Evolutionary conservation across 371 early-diverging fungal species (phyloP).

Genomic region (Haplosporangium sp.): DNA sequence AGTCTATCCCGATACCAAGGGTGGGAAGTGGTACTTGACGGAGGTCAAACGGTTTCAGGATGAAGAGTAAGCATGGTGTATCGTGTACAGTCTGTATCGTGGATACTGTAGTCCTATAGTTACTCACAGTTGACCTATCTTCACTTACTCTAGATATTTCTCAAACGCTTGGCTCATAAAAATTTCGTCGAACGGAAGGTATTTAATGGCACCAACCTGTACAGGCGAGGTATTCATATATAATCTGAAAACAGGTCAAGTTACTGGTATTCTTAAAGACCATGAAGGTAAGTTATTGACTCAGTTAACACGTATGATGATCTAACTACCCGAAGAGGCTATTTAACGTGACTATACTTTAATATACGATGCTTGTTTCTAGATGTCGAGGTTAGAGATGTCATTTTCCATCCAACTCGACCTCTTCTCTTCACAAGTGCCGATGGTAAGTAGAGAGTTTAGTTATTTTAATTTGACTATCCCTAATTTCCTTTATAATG

Average conservation of each 20-base stretch:
- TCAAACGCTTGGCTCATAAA: constrained; percentile 94
- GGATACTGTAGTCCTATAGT: no score
- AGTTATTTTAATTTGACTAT: no score
- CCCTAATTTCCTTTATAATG: no score
- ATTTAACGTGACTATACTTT: not conserved
- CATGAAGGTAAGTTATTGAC: constrained; percentile 72
- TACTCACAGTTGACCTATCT: no score
- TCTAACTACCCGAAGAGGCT: not conserved
- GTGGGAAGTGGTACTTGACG: constrained; percentile 76
- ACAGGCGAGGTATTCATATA: constrained; percentile 89
- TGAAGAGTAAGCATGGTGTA: constrained; percentile 69
- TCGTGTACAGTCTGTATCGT: no score
- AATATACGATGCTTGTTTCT: not conserved
- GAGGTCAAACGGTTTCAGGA: constrained; percentile 79
- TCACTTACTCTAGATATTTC: constrained; percentile 66
- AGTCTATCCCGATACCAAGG: constrained; percentile 76
- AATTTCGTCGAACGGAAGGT: constrained; percentile 86
- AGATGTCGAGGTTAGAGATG: constrained; percentile 91
- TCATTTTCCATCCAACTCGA: constrained; percentile 88
- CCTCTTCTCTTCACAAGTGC: constrained; percentile 84
- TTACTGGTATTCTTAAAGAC: constrained; percentile 79
- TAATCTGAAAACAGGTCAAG: constrained; percentile 77
- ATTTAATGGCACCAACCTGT: constrained; percentile 88
- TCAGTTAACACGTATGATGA: not conserved
- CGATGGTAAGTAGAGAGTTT: constrained; percentile 70